Evolutionary conservation across 371 early-diverging fungal species (phyloP).

Genomic region (Mortierella sp.): DNA sequence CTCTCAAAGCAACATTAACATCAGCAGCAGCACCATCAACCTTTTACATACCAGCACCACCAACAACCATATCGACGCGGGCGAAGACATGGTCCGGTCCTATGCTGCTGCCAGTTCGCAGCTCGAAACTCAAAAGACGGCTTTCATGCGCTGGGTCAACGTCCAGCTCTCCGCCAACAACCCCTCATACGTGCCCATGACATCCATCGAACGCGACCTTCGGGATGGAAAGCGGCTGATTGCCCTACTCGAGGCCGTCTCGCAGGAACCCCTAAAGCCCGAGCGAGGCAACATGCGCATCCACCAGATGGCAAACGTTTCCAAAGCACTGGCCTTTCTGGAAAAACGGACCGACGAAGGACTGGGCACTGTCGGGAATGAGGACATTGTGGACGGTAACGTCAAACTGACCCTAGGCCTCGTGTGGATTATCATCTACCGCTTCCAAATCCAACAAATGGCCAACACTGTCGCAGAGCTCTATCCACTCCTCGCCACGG

Average conservation of each 20-base stretch:
- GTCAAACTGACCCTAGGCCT: slow-evolving; percentile 89
- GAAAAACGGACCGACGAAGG: slow-evolving; percentile 72
- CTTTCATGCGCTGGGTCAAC: slow-evolving; percentile 90
- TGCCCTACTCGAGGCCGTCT: slow-evolving; percentile 70
- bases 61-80: slow-evolving; percentile 57
- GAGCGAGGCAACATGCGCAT: slow-evolving; percentile 80
- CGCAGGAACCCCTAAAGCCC: slow-evolving; percentile 66
- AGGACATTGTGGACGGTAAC: slow-evolving; percentile 90
- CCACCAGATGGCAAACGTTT: slow-evolving; percentile 86
- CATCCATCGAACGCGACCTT: slow-evolving; percentile 70
- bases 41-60: slow-evolving; percentile 28
- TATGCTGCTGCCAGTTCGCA: slow-evolving; percentile 45
- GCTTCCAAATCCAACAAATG: slow-evolving; percentile 75
- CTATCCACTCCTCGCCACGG: slow-evolving; percentile 37
- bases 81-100: slow-evolving; percentile 59
- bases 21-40: slow-evolving; percentile 31
- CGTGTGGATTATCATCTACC: slow-evolving; percentile 84
- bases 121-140: slow-evolving; percentile 77
- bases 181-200: slow-evolving; percentile 49
- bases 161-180: slow-evolving; percentile 69
- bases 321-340: slow-evolving; percentile 78
- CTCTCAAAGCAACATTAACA: slow-evolving; percentile 28
- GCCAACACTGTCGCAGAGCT: slow-evolving; percentile 52
- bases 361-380: slow-evolving; percentile 83
- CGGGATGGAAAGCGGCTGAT: slow-evolving; percentile 75